A percentile compares a stretch with the other conserved stretches of the same genome.
phyloP scores from a whole-genome alignment of 345 rosid genomes.

The Capsella bursapastoris region DNA sequence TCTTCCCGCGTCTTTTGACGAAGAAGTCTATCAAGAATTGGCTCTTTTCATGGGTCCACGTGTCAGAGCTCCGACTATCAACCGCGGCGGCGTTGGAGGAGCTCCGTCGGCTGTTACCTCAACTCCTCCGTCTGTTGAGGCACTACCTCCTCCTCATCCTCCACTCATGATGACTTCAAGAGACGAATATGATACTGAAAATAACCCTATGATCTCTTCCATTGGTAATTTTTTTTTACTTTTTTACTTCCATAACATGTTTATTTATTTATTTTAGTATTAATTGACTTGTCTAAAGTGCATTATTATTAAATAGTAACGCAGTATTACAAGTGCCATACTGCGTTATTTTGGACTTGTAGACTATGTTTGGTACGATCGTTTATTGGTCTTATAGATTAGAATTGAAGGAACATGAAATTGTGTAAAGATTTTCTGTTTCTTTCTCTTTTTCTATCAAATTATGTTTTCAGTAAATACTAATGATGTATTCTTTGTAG shows the following conservation, averaged over 20 bases:
- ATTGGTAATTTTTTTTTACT: slow-evolving; percentile 29
- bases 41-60: slow-evolving; percentile 93
- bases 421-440: neutral
- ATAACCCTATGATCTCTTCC: slow-evolving; percentile 27
- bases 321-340: neutral
- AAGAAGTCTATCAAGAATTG: slow-evolving; percentile 91
- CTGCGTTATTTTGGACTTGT: slow-evolving; percentile 19
- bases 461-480: neutral
- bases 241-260: neutral
- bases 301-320: slow-evolving; percentile 28
- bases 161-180: slow-evolving; percentile 44
- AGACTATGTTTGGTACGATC: slow-evolving; percentile 26
- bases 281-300: slow-evolving; percentile 23
- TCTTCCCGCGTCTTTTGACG: slow-evolving; percentile 96
- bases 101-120: slow-evolving; percentile 13
- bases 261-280: slow-evolving; percentile 24
- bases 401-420: slow-evolving; percentile 7
- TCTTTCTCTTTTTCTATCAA: neutral
- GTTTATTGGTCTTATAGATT: slow-evolving; percentile 16
- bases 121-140: slow-evolving; percentile 30
- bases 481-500: slow-evolving; percentile 44
- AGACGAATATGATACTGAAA: slow-evolving; percentile 28
- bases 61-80: slow-evolving; percentile 55
- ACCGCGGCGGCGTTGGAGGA: slow-evolving; percentile 29
- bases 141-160: slow-evolving; percentile 60